Base-by-base conservation (phyloP, 2,329 filamentous ascomycete species). In the Clarireedia sp. region DNA sequence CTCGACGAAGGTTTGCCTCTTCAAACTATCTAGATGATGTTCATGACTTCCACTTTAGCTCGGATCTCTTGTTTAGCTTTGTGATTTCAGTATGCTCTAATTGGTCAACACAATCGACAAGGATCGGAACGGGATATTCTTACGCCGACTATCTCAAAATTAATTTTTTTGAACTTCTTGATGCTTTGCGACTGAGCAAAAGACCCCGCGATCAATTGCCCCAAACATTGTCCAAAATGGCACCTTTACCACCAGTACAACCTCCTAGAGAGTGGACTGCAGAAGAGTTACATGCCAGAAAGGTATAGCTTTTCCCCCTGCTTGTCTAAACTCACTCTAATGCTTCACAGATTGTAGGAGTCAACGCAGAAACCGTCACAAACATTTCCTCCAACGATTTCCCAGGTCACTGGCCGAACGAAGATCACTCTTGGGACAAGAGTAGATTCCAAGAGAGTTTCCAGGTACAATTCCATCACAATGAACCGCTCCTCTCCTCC, bases 381-480 rank as follows among this genome's bases (percentile, higher is more conserved):
- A 84, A 97, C 74, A 87, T 92, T 65, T 81, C 86, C 59, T 94
- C 90, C 47, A 95, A 85, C 66, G 92, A 97, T 69, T 96, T 92
- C 70, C 95, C 95, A 16, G 87, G 87, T 62, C 90, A 96, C 72
- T 94, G 86, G 75, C 87, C 89, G 3, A 89, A 89, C 64, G 94
- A 97, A 75, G 87, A 95, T 72, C 80, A 90, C 68, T 78, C 81
- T 50, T 96, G 90, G 86, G 79, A 87, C 58, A 74, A 90, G 51
- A 78, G 87, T 1, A 78, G 82, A 59, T 96, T 96, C 74, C 78
- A 76, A 60, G 67, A 85, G 69, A 80, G 76, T 63, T 85, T 95
- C 70, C 75, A 78, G 58, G 79, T 99, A 68, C 72, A 87, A 62
- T 95, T 96, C 70, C 90, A 97, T 79, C 79, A 88, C 63, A 94